Percentiles rank a stretch among this genome's conserved stretches.
phyloP scores from a whole-genome alignment of 495 filamentous ascomycete genomes.

The Hyaloscypha finlandica region DNA sequence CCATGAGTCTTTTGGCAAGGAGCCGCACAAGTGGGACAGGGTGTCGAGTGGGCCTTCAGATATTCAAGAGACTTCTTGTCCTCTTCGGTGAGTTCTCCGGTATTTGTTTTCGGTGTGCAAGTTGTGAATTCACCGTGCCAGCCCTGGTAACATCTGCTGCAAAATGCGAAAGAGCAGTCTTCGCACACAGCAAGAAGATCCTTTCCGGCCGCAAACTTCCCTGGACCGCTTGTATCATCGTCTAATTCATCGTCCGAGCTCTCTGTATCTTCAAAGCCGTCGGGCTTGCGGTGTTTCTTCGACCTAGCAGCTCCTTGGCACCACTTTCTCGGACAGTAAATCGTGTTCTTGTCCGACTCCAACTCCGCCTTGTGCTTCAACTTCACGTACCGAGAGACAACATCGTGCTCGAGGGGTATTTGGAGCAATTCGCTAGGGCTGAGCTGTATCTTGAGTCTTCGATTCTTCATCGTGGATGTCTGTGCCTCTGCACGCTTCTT shows the following conservation, averaged over 20 bases:
- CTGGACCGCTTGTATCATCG: constrained; percentile 41
- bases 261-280: constrained; percentile 46
- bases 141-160: constrained; percentile 59
- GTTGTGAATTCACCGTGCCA: constrained; percentile 86
- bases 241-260: constrained; percentile 51
- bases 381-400: constrained; percentile 80
- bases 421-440: constrained; percentile 86
- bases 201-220: constrained; percentile 29
- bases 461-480: constrained; percentile 29
- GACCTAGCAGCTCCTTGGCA: constrained; percentile 89
- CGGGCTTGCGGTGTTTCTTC: constrained; percentile 73
- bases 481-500: constrained; percentile 50
- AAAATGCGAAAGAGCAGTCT: constrained; percentile 91
- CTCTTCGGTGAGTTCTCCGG: constrained; percentile 71
- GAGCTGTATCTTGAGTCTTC: constrained; percentile 62
- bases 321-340: constrained; percentile 95
- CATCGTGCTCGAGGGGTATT: constrained; percentile 73
- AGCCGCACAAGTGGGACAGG: constrained; percentile 87
- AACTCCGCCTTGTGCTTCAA: constrained; percentile 90
- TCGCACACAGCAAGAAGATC: constrained; percentile 76
- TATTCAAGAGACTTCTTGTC: constrained; percentile 85
- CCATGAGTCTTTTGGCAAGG: constrained; percentile 88
- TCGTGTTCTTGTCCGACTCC: constrained; percentile 85
- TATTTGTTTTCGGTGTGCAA: constrained; percentile 60
- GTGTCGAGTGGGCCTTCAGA: constrained; percentile 74